Conservation (phyloP, 1,284 basidiomycete species). For the Ustilago nuda region DNA sequence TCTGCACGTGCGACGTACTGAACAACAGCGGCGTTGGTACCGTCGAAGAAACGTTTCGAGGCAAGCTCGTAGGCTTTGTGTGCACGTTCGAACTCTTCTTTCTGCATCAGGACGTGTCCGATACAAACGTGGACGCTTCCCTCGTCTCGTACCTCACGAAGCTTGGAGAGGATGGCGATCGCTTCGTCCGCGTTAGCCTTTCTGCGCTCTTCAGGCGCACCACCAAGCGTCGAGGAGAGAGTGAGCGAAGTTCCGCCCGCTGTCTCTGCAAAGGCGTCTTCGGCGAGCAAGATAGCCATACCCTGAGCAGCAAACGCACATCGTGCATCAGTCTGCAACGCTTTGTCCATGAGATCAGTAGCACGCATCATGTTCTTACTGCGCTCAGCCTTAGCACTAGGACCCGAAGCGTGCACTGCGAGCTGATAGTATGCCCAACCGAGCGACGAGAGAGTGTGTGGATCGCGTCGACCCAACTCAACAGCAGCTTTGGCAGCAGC, state of each 20-base stretch:
- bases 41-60: constrained; percentile 48
- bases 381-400: constrained; percentile 55
- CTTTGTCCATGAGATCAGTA: constrained; percentile 67
- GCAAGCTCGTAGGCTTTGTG: constrained; percentile 66
- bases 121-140: constrained; percentile 67
- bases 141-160: constrained; percentile 66
- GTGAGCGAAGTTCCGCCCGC: constrained; percentile 37
- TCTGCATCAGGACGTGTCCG: constrained; percentile 67
- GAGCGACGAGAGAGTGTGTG: constrained; percentile 60
- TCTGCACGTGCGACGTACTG: constrained; percentile 64
- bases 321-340: constrained; percentile 53
- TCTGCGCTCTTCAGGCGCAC: constrained; percentile 51
- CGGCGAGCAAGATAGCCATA: constrained; percentile 65
- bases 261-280: constrained; percentile 62
- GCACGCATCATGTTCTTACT: constrained; percentile 64
- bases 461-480: constrained; percentile 60
- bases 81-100: constrained; percentile 65
- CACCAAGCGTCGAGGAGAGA: constrained; percentile 26
- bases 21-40: constrained; percentile 52
- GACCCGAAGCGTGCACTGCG: constrained; percentile 55
- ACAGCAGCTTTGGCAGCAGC: constrained; percentile 53
- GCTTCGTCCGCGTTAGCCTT: constrained; percentile 63
- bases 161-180: constrained; percentile 61
- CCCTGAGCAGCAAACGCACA: constrained; percentile 67
- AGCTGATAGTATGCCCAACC: constrained; percentile 69